Percentiles rank a stretch among this genome's conserved stretches.
These are phyloP conservation scores for Pythium sukuiense DNA, from an alignment of 352 stramenopile species.

Conservation along the genomic window DNA sequence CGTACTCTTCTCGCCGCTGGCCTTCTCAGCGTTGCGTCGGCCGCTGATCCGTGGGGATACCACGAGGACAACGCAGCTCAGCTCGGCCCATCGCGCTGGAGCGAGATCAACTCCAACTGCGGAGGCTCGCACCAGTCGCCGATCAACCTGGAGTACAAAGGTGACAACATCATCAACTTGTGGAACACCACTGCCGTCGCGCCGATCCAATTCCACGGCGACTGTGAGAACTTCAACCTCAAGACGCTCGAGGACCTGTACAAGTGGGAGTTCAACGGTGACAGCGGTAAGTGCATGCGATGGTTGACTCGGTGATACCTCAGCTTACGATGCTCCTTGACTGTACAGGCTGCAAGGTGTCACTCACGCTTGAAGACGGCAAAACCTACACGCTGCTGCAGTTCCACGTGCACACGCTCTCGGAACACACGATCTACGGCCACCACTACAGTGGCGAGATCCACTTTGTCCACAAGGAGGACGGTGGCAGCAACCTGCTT, in stretches of 20 bases:
- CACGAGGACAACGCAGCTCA: slow-evolving; percentile 36
- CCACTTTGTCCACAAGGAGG: slow-evolving; percentile 59
- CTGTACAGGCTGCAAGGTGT: slow-evolving; percentile 46
- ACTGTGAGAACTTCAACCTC: slow-evolving; percentile 55
- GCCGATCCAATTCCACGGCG: slow-evolving; percentile 49
- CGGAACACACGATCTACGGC: slow-evolving; percentile 58
- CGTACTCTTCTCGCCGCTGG: slow-evolving; percentile 29
- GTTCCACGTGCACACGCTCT: slow-evolving; percentile 61
- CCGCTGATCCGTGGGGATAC: slow-evolving; percentile 49
- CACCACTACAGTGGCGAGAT: slow-evolving; percentile 48
- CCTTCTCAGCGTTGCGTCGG: slow-evolving; percentile 24
- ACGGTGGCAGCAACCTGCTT: slow-evolving; percentile 35
- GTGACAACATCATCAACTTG: slow-evolving; percentile 38
- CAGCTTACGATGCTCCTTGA: neutral
- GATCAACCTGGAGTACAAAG: slow-evolving; percentile 47
- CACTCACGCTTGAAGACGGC: slow-evolving; percentile 42
- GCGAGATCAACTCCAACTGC: slow-evolving; percentile 35
- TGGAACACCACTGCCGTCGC: slow-evolving; percentile 41
- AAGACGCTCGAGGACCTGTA: slow-evolving; percentile 62
- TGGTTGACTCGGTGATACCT: neutral
- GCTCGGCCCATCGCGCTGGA: slow-evolving; percentile 46
- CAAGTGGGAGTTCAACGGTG: slow-evolving; percentile 53
- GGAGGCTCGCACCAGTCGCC: slow-evolving; percentile 52
- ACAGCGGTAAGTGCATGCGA: slow-evolving; percentile 32
- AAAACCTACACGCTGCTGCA: slow-evolving; percentile 54